phyloP scores from a whole-genome alignment of 176 grass and related monocot genomes.

The Lolium multiflorum region DNA sequence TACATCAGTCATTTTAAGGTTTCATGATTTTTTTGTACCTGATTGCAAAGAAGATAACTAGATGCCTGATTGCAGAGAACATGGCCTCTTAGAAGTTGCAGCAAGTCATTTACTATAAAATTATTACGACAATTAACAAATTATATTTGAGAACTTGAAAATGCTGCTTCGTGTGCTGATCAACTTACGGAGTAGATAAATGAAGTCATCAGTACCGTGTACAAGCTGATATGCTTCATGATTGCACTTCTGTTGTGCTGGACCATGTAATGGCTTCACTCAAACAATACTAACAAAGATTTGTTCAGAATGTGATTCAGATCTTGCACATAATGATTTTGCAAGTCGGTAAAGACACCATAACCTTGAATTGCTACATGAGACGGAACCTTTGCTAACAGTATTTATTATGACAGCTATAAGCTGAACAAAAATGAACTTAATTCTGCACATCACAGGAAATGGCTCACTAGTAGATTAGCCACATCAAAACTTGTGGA shows the following conservation, averaged over 20 bases:
- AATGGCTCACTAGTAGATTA: conserved; percentile 4
- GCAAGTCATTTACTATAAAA: conserved; percentile 18
- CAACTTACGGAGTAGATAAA: background rate
- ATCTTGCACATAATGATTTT: background rate
- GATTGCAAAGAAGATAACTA: background rate
- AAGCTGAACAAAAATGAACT: background rate
- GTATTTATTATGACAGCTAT: background rate
- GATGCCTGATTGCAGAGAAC: conserved; percentile 2
- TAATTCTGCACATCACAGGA: background rate
- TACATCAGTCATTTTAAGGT: background rate
- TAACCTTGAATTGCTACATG: background rate
- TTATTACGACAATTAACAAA: conserved; percentile 1
- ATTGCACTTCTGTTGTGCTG: background rate
- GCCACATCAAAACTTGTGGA: conserved; percentile 34
- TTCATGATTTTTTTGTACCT: conserved; percentile 1
- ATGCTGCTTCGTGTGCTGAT: background rate
- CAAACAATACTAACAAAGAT: conserved; percentile 12
- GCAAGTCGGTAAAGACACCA: background rate
- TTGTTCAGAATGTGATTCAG: background rate
- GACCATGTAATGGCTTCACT: background rate
- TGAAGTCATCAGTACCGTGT: background rate
- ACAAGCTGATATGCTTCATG: conserved; percentile 6
- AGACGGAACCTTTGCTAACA: background rate
- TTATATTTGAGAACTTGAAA: background rate
- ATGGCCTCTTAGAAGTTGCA: background rate